phyloP scores from a whole-genome alignment of 768 basidiomycete species.

The Serendipita sp. region DNA sequence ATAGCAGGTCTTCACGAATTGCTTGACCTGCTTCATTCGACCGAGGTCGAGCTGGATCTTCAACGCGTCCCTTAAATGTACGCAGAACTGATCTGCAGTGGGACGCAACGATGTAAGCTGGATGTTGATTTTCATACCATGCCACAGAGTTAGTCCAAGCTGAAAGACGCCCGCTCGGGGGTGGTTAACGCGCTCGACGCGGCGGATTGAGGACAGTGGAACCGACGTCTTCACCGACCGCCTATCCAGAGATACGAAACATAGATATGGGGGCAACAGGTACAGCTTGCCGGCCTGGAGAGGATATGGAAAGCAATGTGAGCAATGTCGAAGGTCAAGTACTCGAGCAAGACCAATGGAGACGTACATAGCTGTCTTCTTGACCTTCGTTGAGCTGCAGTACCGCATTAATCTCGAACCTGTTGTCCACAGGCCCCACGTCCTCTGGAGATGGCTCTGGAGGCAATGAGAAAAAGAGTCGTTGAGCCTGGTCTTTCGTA shows the following conservation, averaged over 20 bases:
- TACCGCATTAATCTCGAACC: conserved; percentile 81
- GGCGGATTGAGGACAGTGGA: conserved; percentile 78
- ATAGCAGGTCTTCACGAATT: conserved; percentile 83
- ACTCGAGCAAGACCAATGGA: conserved; percentile 29
- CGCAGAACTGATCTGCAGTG: conserved; percentile 86
- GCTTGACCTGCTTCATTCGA: conserved; percentile 84
- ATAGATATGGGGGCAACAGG: conserved; percentile 75
- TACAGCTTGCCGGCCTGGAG: conserved; percentile 76
- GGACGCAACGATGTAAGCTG: conserved; percentile 88
- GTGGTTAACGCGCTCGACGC: conserved; percentile 78
- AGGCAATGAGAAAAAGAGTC: conserved; percentile 79
- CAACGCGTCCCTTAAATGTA: conserved; percentile 71
- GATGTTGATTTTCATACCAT: conserved; percentile 48
- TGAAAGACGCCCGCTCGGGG: conserved; percentile 85
- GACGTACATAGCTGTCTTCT: conserved; percentile 84
- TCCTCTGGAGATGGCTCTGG: conserved; percentile 18
- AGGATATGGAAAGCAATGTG: background rate
- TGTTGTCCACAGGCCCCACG: conserved; percentile 22
- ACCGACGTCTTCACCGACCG: conserved; percentile 85
- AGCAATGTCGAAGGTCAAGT: conserved; percentile 2
- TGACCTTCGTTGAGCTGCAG: conserved; percentile 52
- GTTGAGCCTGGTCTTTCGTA: conserved; percentile 67
- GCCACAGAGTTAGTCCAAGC: conserved; percentile 87
- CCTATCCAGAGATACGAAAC: conserved; percentile 79
- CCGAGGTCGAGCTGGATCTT: conserved; percentile 80